phyloP scores from a whole-genome alignment of 352 stramenopile genomes.

The Discostella stelligera region DNA sequence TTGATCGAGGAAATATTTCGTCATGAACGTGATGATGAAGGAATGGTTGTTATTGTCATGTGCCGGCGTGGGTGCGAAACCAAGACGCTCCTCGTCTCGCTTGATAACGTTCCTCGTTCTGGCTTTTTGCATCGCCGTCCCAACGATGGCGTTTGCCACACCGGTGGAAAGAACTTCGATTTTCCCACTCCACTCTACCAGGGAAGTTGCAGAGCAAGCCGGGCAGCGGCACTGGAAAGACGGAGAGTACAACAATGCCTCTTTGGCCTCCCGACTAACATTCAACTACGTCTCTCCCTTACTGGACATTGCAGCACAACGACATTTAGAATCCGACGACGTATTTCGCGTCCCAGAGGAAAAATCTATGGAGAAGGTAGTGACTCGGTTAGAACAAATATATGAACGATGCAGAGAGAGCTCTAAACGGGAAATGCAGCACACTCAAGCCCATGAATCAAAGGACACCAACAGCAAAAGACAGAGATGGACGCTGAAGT shows the following conservation, averaged over 20 bases:
- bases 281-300: slow-evolving; percentile 64
- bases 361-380: slow-evolving; percentile 56
- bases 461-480: neutral
- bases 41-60: neutral
- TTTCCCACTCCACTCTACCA: slow-evolving; percentile 1
- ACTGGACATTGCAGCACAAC: slow-evolving; percentile 52
- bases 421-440: neutral
- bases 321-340: slow-evolving; percentile 58
- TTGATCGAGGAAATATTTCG: neutral
- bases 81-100: neutral
- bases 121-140: slow-evolving; percentile 7
- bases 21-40: neutral
- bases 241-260: slow-evolving; percentile 32
- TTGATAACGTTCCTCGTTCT: slow-evolving; percentile 1
- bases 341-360: slow-evolving; percentile 44
- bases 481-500: slow-evolving; percentile 14
- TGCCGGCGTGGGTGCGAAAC: neutral
- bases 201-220: neutral
- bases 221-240: neutral
- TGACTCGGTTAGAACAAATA: slow-evolving; percentile 45
- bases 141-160: slow-evolving; percentile 9
- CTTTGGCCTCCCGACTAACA: slow-evolving; percentile 51
- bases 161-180: neutral
- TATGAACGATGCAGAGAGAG: slow-evolving; percentile 38
- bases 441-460: neutral